These are phyloP conservation scores for Ciborinia camelliae DNA, from an alignment of 2,329 filamentous ascomycete species.

Conservation along the genomic window DNA sequence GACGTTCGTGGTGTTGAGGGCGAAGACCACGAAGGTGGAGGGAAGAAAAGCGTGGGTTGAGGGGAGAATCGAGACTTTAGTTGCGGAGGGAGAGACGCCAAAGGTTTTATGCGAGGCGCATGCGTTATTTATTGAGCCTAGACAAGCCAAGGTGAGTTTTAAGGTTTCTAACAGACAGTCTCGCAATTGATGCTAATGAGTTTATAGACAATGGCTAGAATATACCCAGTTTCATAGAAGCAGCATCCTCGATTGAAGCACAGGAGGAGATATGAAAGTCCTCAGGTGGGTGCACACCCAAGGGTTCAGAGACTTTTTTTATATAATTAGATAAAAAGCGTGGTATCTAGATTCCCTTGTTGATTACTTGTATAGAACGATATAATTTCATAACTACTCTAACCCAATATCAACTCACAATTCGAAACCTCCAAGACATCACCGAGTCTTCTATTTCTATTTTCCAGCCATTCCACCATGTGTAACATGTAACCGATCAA, in stretches of 20 bases:
- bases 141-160: slow-evolving; percentile 58
- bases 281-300: neutral
- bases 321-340: neutral
- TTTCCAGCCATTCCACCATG: neutral
- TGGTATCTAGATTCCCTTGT: neutral
- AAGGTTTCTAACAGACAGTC: neutral
- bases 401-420: neutral
- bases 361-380: neutral
- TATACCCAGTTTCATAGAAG: slow-evolving; percentile 21
- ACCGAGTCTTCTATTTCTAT: neutral
- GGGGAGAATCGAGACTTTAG: slow-evolving; percentile 78
- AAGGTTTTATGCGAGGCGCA: slow-evolving; percentile 75
- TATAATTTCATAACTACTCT: neutral
- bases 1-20: slow-evolving; percentile 72
- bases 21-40: slow-evolving; percentile 79
- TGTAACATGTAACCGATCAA: too few species aligned
- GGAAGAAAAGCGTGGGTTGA: slow-evolving; percentile 94
- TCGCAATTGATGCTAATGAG: slow-evolving; percentile 9
- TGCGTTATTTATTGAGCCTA: slow-evolving; percentile 85
- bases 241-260: neutral
- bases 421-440: too few species aligned
- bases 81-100: slow-evolving; percentile 58
- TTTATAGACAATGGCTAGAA: slow-evolving; percentile 24
- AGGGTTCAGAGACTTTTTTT: neutral
- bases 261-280: neutral